Percentiles rank a stretch among this genome's conserved stretches.
Evolutionary conservation across 148 eudicot species (phyloP).

Genomic region (Silene latifolia): DNA sequence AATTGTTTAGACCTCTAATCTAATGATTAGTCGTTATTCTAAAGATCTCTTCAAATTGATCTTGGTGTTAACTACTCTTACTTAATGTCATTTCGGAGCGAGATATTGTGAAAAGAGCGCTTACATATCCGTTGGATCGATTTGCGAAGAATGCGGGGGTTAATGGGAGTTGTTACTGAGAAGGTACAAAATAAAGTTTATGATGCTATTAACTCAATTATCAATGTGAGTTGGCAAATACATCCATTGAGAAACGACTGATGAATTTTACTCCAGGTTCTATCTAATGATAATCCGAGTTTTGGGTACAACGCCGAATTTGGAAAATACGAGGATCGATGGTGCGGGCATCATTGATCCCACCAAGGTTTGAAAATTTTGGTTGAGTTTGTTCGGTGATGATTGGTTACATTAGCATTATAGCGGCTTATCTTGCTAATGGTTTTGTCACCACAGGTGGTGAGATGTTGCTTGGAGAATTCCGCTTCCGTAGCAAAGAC

Average conservation of each 20-base stretch:
- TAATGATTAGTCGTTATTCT: not conserved
- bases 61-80: not conserved
- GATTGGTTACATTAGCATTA: not conserved
- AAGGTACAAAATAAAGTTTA: slow-evolving; percentile 31
- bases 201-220: not conserved
- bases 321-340: slow-evolving; percentile 64
- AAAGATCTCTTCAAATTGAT: not conserved
- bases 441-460: slow-evolving; percentile 38
- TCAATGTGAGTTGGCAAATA: not conserved
- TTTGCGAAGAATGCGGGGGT: slow-evolving; percentile 69
- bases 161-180: slow-evolving; percentile 58
- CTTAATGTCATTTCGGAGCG: slow-evolving; percentile 49
- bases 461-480: slow-evolving; percentile 73
- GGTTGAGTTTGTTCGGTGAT: not conserved
- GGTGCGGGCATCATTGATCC: slow-evolving; percentile 75
- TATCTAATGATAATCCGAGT: slow-evolving; percentile 36
- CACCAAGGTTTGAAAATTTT: slow-evolving; percentile 36
- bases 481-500: slow-evolving; percentile 66
- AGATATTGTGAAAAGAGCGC: slow-evolving; percentile 50
- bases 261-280: slow-evolving; percentile 34
- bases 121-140: slow-evolving; percentile 53
- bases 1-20: not conserved
- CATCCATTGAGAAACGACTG: not conserved
- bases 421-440: not conserved
- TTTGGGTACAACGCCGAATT: slow-evolving; percentile 63